These are phyloP conservation scores for Boletus holoroseus DNA, from an alignment of 1,284 basidiomycete species.

Conservation along the genomic window DNA sequence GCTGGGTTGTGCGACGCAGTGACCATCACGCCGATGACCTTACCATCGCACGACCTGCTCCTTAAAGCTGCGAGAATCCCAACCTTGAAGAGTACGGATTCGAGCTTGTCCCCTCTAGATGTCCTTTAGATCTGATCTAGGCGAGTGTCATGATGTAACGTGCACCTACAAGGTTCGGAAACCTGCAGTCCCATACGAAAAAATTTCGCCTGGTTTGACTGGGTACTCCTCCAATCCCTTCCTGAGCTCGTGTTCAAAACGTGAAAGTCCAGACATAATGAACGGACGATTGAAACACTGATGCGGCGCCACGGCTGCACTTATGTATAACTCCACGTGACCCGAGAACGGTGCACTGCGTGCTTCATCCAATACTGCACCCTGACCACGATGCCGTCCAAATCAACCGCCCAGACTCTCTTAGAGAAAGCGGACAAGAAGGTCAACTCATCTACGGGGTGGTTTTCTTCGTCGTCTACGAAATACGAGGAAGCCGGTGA, in stretches of 20 bases:
- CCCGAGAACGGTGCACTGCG: neutral
- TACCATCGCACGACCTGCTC: conserved; percentile 86
- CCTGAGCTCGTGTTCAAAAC: conserved; percentile 34
- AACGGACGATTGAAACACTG: neutral
- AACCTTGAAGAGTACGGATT: conserved; percentile 90
- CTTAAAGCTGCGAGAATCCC: conserved; percentile 87
- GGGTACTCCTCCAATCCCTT: conserved; percentile 53
- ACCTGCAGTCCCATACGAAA: conserved; percentile 92
- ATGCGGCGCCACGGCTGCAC: too few species aligned
- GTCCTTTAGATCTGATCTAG: conserved; percentile 18
- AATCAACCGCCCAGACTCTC: conserved; percentile 51
- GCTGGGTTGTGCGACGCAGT: conserved; percentile 99
- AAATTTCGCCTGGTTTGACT: conserved; percentile 58
- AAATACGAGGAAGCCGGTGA: conserved; percentile 94
- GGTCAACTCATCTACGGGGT: conserved; percentile 73
- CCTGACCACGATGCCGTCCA: conserved; percentile 41
- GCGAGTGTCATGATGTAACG: neutral
- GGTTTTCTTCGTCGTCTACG: conserved; percentile 76
- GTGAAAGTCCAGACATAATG: conserved; percentile 41
- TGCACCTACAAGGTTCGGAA: conserved; percentile 84
- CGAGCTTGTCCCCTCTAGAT: conserved; percentile 72
- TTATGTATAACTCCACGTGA: conserved; percentile 20
- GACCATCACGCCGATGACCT: conserved; percentile 96
- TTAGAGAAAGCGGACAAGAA: conserved; percentile 92
- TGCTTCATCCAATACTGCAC: neutral